phyloP scores from a whole-genome alignment of 768 basidiomycete species.

The Gloeostereum incarnatum region DNA sequence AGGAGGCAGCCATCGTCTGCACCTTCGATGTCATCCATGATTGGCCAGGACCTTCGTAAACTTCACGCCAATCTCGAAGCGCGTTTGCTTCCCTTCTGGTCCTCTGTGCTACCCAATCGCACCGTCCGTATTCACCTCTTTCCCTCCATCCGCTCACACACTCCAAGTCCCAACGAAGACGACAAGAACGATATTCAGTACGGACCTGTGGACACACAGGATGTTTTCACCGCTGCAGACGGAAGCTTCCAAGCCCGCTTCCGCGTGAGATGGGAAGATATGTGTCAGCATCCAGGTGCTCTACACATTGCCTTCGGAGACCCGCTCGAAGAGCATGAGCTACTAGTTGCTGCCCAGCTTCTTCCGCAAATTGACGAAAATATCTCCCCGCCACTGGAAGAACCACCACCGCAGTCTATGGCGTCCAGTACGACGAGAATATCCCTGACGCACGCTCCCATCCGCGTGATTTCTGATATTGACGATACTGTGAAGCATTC shows the following conservation, averaged over 20 bases:
- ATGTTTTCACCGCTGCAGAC: slow-evolving; percentile 52
- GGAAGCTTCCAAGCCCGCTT: slow-evolving; percentile 68
- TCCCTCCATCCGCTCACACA: slow-evolving; percentile 23
- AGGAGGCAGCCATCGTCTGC: slow-evolving; percentile 13
- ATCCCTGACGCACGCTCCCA: slow-evolving; percentile 48
- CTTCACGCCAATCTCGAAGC: slow-evolving; percentile 70
- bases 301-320: slow-evolving; percentile 52
- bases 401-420: slow-evolving; percentile 7
- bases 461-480: slow-evolving; percentile 87
- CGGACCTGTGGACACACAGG: slow-evolving; percentile 37
- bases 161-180: slow-evolving; percentile 13
- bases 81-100: slow-evolving; percentile 77
- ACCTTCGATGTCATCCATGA: not conserved
- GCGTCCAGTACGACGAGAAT: slow-evolving; percentile 13
- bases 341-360: slow-evolving; percentile 47
- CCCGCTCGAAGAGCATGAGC: slow-evolving; percentile 37
- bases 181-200: slow-evolving; percentile 19
- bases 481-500: slow-evolving; percentile 89
- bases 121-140: slow-evolving; percentile 57
- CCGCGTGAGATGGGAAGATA: slow-evolving; percentile 55
- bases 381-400: not conserved
- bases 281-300: slow-evolving; percentile 52
- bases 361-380: slow-evolving; percentile 22
- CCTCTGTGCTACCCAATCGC: slow-evolving; percentile 56
- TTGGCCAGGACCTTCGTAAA: slow-evolving; percentile 30